Evolutionary conservation across 192 early-diverging fungal species (phyloP), one percentile per base, ranked within the genome.

Genomic region (Backusella westeae): DNA sequence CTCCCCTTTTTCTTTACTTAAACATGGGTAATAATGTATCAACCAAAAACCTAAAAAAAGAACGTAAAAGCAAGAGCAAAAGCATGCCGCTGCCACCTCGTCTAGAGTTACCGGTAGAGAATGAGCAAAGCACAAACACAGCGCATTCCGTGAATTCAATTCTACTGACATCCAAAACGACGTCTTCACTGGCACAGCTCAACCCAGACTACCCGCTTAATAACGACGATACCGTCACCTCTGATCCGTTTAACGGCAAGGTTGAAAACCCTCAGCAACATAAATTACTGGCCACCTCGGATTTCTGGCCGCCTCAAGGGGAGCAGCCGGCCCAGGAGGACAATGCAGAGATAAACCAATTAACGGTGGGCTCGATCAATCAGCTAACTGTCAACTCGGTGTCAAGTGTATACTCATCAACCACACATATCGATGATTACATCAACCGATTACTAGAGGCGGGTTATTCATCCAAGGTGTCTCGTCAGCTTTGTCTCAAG

Each of bases 371-470:
- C 29, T 79, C 77, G 8, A 72, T 76, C 8, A 82, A 82, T 59
- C 81, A 82, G 49, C 59, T 82, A 21, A 82, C 81, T 9, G 77
- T 79, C 52, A 79, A 68, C 65, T 82, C 81, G 52, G 77, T 82
- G 35, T 73, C 59, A 32, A 76, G 74, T 69, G 69, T 77, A 10
- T 56, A 74, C 66, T 67, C 74, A 3, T 85, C 82, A 39, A 63
- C 66, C 17, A 75, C 67, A 4, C 83, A 89, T 72, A 76, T 98
- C 36, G 97, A 98, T 88, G 93, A 96, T 75, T 91, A 94, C 80
- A 96, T 98, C 71, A 88, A 91, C 71, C 88, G 94, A 76, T 87
- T 98, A 26, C 80, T 96, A 32, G 91, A 93, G 15, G 93, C 90
- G 10, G 92, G 95, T 2, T 91, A 92, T 79, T 85, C 88, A 52